Evolutionary conservation across 306 rosid species (phyloP).

Genomic region (Lagenaria siceraria): DNA sequence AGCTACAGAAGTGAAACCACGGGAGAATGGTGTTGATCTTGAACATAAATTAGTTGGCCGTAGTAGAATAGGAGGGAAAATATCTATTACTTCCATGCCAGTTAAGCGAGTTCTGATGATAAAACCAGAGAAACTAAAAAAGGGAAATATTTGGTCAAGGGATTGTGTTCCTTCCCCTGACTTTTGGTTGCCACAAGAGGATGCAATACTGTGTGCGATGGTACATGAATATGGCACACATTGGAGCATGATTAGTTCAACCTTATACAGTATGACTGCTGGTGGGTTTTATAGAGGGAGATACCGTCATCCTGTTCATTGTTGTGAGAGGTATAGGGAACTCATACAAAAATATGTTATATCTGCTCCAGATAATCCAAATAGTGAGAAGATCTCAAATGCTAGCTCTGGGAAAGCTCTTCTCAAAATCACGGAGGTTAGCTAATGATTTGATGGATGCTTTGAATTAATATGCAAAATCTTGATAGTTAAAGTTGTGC

Average conservation of each 20-base stretch:
- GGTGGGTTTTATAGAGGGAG: conserved; percentile 90
- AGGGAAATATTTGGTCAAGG: conserved; percentile 69
- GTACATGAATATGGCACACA: conserved; percentile 89
- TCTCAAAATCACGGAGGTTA: conserved; percentile 89
- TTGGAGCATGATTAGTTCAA: conserved; percentile 86
- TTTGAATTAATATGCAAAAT: neutral
- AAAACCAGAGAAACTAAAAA: conserved; percentile 81
- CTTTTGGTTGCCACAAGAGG: conserved; percentile 87
- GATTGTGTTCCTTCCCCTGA: conserved; percentile 88
- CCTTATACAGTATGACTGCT: conserved; percentile 63
- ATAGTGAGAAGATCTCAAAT: conserved; percentile 53
- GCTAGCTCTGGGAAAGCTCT: conserved; percentile 86
- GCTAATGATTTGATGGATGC: conserved; percentile 10
- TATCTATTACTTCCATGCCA: conserved; percentile 82
- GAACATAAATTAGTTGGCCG: conserved; percentile 62
- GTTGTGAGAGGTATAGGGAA: conserved; percentile 93
- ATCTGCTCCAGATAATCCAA: conserved; percentile 47
- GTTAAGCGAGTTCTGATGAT: conserved; percentile 62
- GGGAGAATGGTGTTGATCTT: conserved; percentile 35
- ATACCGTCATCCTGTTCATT: conserved; percentile 91
- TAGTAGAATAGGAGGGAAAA: conserved; percentile 79
- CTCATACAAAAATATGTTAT: conserved; percentile 67
- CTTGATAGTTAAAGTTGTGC: neutral
- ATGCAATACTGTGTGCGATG: conserved; percentile 80
- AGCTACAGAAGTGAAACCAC: conserved; percentile 35